Evolutionary conservation across 495 filamentous ascomycete species (phyloP), one percentile per base, ranked within the genome.

Genomic region (Cladorrhinum samala): DNA sequence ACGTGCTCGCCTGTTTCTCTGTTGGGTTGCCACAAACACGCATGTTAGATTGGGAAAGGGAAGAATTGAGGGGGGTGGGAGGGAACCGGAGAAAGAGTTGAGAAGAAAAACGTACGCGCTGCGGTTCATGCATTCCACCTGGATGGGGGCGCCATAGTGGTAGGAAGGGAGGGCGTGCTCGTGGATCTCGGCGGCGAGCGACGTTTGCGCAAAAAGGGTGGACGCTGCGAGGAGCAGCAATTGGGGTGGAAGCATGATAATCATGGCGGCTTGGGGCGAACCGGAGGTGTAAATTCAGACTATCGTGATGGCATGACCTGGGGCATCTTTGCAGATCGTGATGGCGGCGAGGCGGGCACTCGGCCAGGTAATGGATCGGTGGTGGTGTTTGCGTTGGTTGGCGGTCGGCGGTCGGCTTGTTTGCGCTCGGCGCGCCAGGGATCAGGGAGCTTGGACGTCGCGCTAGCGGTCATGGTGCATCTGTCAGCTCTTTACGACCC

Each of bases 1-100:
- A 98, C 87, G 80, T 98, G 80, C 59, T 83, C 81, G 59, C 81
- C 81, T 2, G 78, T 83, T 52, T 84, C 81, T 53, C 81, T 84
- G 55, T 7, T 47, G 4, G 24, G 17, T 47, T 45, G 17, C 42
- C 6, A n/a, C n/a, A n/a, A n/a, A n/a, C n/a, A n/a, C n/a, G n/a
- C 9, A 7, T 37, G 7, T 24, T 21, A 24, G 14, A 33, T n/a
- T 20, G 16, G 20, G 5, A 17, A 5, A 5, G 11, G n/a, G 39
- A 41, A n/a, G 39, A 18, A 41, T 41, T 7, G 30, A 37, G 20
- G 39, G 17, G 14, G 8, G 20, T 17, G 39, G 8, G 20, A 41
- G 39, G 9, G 27, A 30, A 36, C 25, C 19, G 46, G n/a, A 16
- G 21, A 27, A 7, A n/a, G 42, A 40, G 19, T 55, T 39, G 46